Conservation (phyloP, 352 stramenopile genomes). For the Globisporangium nagaii region DNA sequence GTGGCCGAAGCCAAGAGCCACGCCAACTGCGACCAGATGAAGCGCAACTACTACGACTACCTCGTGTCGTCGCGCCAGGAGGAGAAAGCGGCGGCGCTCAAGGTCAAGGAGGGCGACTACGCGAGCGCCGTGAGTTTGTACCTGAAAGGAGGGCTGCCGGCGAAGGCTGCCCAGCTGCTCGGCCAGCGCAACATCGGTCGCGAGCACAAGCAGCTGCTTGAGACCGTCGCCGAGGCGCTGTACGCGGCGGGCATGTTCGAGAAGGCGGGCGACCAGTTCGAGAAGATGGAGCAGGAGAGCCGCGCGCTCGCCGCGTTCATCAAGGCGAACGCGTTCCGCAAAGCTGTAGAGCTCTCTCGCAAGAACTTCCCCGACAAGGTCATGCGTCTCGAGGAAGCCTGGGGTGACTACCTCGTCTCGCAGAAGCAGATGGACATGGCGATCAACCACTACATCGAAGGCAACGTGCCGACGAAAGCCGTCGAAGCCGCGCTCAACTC, state of each 20-base stretch:
- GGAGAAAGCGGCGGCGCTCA: constrained; percentile 87
- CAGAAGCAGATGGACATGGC: constrained; percentile 95
- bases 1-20: constrained; percentile 87
- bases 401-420: constrained; percentile 91
- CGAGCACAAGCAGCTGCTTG: constrained; percentile 86
- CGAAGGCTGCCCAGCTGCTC: constrained; percentile 86
- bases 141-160: constrained; percentile 89
- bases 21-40: constrained; percentile 80
- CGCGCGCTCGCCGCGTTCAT: constrained; percentile 89
- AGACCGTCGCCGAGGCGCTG: constrained; percentile 88
- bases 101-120: constrained; percentile 90
- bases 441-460: constrained; percentile 96
- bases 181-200: constrained; percentile 81
- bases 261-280: constrained; percentile 92
- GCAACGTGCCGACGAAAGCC: constrained; percentile 88
- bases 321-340: constrained; percentile 89
- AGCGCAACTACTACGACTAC: constrained; percentile 90
- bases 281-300: constrained; percentile 90
- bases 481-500: constrained; percentile 91
- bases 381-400: constrained; percentile 88
- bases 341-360: constrained; percentile 90
- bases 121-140: constrained; percentile 89
- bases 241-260: constrained; percentile 89
- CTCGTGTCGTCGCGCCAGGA: constrained; percentile 90
- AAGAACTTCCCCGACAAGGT: constrained; percentile 89